phyloP scores from a whole-genome alignment of 108 stramenopile species.

The Skeletonema costatum region DNA sequence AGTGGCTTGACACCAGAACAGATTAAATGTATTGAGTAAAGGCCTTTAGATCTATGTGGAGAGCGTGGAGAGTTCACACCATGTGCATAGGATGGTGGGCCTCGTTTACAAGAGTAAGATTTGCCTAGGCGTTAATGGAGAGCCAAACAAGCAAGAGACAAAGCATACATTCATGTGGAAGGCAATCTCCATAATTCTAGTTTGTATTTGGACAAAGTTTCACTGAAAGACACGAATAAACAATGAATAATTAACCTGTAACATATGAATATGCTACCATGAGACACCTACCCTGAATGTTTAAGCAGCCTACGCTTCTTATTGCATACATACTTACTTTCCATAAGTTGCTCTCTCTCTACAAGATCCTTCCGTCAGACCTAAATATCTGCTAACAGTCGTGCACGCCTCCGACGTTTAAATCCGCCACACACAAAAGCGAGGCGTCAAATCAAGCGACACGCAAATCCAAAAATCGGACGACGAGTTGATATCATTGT shows the following conservation, averaged over 20 bases:
- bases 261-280: too few species aligned
- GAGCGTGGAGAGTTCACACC: slow-evolving; percentile 60
- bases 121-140: background rate
- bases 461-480: too few species aligned
- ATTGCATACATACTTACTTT: too few species aligned
- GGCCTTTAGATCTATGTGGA: slow-evolving; percentile 49
- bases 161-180: slow-evolving; percentile 10
- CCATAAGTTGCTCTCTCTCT: too few species aligned
- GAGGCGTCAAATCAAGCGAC: too few species aligned
- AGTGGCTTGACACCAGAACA: slow-evolving; percentile 30
- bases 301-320: too few species aligned
- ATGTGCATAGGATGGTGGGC: slow-evolving; percentile 52
- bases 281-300: too few species aligned
- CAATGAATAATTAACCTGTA: background rate
- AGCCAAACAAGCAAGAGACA: slow-evolving; percentile 2
- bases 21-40: slow-evolving; percentile 26
- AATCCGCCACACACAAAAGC: too few species aligned
- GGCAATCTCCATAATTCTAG: slow-evolving; percentile 29
- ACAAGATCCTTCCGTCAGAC: too few species aligned
- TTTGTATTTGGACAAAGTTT: slow-evolving; percentile 25
- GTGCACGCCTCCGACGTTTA: too few species aligned
- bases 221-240: background rate
- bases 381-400: too few species aligned
- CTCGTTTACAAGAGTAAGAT: slow-evolving; percentile 33
- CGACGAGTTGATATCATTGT: background rate